Percentiles rank a stretch among this genome's conserved stretches.
Evolutionary conservation across 164 flowering plant genomes (phyloP).

Genomic region (Magnolia officinalis): DNA sequence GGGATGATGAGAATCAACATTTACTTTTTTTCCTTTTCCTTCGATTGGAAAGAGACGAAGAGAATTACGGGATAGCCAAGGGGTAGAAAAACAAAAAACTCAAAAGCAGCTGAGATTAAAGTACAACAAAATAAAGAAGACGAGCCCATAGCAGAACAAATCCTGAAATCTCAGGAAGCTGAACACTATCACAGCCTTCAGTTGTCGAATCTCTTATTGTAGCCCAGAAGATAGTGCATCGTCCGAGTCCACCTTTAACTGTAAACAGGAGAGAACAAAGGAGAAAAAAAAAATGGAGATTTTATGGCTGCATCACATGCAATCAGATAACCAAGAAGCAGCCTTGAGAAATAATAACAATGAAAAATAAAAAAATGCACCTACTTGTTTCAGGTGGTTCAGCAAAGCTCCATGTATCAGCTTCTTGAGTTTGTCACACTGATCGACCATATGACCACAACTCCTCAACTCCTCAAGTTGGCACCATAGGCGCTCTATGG

Average conservation of each 20-base stretch:
- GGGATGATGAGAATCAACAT: no score
- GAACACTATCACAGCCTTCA: neutral
- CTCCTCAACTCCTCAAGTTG: constrained; percentile 55
- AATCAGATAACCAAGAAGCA: neutral
- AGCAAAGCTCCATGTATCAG: constrained; percentile 57
- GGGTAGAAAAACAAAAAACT: no score
- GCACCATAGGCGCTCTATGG: constrained; percentile 71
- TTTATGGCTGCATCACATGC: neutral
- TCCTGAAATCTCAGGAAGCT: neutral
- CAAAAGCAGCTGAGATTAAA: no score
- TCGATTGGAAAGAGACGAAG: no score
- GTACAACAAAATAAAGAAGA: no score
- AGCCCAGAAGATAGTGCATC: constrained; percentile 46
- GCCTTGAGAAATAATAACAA: neutral
- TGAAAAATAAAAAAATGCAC: neutral
- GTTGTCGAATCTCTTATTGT: neutral
- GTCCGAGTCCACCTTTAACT: constrained; percentile 66
- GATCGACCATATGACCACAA: constrained; percentile 67
- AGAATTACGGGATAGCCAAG: no score
- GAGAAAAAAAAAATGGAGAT: neutral
- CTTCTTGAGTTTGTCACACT: constrained; percentile 62
- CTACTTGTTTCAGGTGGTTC: constrained; percentile 71
- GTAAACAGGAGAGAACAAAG: constrained; percentile 15
- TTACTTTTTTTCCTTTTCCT: no score
- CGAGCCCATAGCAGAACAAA: neutral